Evolutionary conservation across 2,329 filamentous ascomycete genomes (phyloP).

Genomic region (Graphilbum ipis-grandicollis): DNA sequence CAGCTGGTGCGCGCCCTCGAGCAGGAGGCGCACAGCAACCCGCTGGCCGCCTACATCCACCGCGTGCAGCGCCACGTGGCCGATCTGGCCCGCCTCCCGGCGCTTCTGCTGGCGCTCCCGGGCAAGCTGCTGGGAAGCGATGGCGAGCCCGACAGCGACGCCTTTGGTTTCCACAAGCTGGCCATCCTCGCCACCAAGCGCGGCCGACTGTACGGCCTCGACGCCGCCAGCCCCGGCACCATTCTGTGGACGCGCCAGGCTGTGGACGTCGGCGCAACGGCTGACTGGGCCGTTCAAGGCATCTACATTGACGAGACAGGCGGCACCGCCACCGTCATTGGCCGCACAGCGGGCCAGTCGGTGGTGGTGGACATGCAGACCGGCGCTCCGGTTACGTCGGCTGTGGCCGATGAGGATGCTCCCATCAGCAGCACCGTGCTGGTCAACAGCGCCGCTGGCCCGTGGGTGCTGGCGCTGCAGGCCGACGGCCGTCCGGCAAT

Average conservation of each 20-base stretch:
- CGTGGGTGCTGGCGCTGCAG: constrained; percentile 36
- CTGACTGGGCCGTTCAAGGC: constrained; percentile 47
- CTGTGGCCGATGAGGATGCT: constrained; percentile 6
- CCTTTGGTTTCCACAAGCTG: constrained; percentile 78
- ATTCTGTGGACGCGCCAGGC: constrained; percentile 61
- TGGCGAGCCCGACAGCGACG: constrained; percentile 13
- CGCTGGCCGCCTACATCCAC: constrained; percentile 70
- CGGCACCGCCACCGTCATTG: constrained; percentile 39
- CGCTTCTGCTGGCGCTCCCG: constrained; percentile 54
- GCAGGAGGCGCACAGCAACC: constrained; percentile 69
- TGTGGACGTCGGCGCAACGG: constrained; percentile 33
- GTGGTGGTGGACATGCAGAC: constrained; percentile 35
- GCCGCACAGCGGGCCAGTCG: constrained; percentile 39
- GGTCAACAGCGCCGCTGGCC: constrained; percentile 33
- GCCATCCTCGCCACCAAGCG: constrained; percentile 64
- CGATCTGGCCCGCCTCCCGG: constrained; percentile 62
- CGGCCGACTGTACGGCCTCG: constrained; percentile 64
- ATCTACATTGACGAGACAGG: constrained; percentile 43
- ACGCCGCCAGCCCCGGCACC: constrained; percentile 55
- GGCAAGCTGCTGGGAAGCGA: constrained; percentile 46
- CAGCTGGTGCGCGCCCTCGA: constrained; percentile 66
- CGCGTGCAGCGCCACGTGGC: constrained; percentile 65
- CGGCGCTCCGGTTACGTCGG: constrained; percentile 28
- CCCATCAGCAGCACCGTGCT: constrained; percentile 27
- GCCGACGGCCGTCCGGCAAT: constrained; percentile 23